Base-by-base conservation (phyloP, 2,329 filamentous ascomycete species). In the Epichloe amarillans region DNA sequence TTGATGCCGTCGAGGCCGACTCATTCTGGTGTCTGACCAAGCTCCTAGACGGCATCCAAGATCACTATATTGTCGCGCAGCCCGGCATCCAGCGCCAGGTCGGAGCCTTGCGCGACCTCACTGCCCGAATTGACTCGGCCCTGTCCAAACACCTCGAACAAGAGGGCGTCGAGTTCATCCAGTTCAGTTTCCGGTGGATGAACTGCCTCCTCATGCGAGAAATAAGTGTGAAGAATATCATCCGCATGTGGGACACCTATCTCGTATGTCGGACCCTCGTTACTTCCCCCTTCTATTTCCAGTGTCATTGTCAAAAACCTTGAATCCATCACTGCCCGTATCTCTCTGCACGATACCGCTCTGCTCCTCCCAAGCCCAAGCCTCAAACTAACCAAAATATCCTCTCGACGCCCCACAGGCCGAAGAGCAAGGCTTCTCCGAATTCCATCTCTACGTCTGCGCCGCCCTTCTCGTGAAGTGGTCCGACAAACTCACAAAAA, bases 141-240 rank as follows among this genome's bases (percentile, higher is more conserved):
- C 72, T 98, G 46, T 88, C 90, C 3, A 93, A 86, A 59, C 93
- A 98, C 64, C 74, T 98, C 40, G 88, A 96, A 64, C 79, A 79
- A 23, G 89, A 97, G 67, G 84, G 89, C 35, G 88, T 98, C 30
- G 93, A 98, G 64, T 98, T 98, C 63, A 98, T 98, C 61, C 93
- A 98, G 64, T 98, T 98, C 69, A 96, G 89, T 68, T 98, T 98
- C 66, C 79, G 93, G 51, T 98, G 93, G 93, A 98, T 98, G 93
- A 98, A 98, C 62, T 98, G 93, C 66, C 79, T 98, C 49, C 74
- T 98, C 57, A 98, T 98, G 93, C 80, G 93, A 56, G 93, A 98
- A 70, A 86, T 98, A 57, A 95, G 86, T 64, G 91, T 98, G 52
- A 87, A 84, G 66, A 97, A 96, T 65, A 96, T 89, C 0, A 95